Conservation (phyloP, 352 stramenopile species). For the Pythium phragmitis region DNA sequence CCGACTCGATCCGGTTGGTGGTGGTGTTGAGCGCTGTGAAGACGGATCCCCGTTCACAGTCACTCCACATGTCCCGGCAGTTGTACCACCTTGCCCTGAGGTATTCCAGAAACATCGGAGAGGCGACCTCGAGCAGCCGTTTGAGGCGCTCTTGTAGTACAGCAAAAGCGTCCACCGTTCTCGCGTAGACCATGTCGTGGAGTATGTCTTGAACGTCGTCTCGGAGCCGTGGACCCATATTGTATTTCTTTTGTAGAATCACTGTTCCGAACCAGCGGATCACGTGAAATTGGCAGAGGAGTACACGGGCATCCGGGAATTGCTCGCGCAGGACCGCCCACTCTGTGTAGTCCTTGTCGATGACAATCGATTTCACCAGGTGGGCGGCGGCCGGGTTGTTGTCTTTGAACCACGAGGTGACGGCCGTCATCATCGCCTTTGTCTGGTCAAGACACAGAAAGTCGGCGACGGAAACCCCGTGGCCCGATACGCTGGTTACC, state of each 20-base stretch:
- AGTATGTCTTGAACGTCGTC: background rate
- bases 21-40: conserved; percentile 6
- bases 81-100: no score
- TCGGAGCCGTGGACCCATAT: background rate
- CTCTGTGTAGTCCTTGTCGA: background rate
- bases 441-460: no score
- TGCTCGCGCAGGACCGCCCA: background rate
- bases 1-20: background rate
- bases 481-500: no score
- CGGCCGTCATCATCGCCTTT: no score
- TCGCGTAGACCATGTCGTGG: background rate
- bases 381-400: no score
- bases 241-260: background rate
- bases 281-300: background rate
- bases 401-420: no score
- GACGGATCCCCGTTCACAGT: background rate
- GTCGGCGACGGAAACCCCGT: no score
- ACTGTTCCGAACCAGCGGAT: background rate
- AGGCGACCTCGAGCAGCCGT: no score
- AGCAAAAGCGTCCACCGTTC: no score
- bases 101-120: no score
- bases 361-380: background rate
- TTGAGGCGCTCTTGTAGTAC: no score
- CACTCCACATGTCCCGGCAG: background rate
- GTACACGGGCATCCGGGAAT: background rate